phyloP scores from a whole-genome alignment of 169 alveolate genomes.

The Plasmodium gonderi region DNA sequence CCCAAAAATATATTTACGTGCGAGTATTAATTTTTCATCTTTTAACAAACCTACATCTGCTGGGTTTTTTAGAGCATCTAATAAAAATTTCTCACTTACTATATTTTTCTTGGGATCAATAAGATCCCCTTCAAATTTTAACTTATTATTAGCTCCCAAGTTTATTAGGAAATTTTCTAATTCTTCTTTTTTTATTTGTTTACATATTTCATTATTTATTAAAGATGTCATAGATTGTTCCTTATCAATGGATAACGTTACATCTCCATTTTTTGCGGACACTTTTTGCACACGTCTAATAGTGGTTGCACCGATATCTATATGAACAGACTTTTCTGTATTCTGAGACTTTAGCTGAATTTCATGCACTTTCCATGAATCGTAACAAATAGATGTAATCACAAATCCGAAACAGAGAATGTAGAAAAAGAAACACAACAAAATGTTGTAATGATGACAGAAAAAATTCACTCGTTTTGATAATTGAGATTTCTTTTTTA shows the following conservation, averaged over 20 bases:
- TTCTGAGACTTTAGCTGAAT: conserved; percentile 13
- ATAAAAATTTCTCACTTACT: not conserved
- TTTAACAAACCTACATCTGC: conserved; percentile 69
- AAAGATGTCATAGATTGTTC: conserved; percentile 26
- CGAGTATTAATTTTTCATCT: conserved; percentile 25
- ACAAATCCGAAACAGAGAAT: conserved; percentile 34
- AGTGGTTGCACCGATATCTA: conserved; percentile 58
- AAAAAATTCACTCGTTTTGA: conserved; percentile 27
- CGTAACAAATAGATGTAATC: conserved; percentile 21
- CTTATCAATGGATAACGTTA: conserved; percentile 33
- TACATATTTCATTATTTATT: conserved; percentile 4
- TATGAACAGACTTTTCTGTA: conserved; percentile 1
- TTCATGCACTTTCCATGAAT: conserved; percentile 67
- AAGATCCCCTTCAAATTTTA: not conserved
- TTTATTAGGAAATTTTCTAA: not conserved
- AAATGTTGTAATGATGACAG: conserved; percentile 25
- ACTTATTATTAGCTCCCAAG: not conserved
- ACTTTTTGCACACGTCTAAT: conserved; percentile 37
- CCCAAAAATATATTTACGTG: conserved; percentile 60
- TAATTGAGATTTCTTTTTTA: conserved; percentile 16
- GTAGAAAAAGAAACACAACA: conserved; percentile 56
- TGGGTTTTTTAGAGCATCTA: conserved; percentile 16
- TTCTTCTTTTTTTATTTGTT: not conserved
- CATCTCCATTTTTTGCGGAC: conserved; percentile 29
- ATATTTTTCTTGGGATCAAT: not conserved